phyloP scores from a whole-genome alignment of 1,139 yeast genomes.

The Geotrichum australiense region DNA sequence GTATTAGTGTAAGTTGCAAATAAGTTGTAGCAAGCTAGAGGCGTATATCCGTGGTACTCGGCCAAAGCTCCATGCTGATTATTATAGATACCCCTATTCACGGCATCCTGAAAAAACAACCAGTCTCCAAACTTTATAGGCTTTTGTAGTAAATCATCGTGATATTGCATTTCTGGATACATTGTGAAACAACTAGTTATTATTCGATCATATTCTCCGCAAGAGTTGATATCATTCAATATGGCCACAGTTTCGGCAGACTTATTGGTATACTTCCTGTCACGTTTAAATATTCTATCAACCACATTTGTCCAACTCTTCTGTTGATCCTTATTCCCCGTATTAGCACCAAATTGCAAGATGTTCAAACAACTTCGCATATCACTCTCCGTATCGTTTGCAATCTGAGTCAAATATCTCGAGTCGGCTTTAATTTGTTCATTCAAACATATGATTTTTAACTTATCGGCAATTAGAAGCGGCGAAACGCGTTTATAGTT shows the following conservation, averaged over 20 bases:
- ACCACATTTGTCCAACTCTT: slow-evolving; percentile 26
- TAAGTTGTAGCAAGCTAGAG: slow-evolving; percentile 55
- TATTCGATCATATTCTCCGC: slow-evolving; percentile 54
- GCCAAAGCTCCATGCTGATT: slow-evolving; percentile 43
- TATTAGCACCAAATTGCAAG: slow-evolving; percentile 56
- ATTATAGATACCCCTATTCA: slow-evolving; percentile 39
- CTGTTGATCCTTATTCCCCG: slow-evolving; percentile 10
- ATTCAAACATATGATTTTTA: slow-evolving; percentile 44
- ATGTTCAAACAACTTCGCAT: slow-evolving; percentile 79
- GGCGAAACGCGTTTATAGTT: slow-evolving; percentile 56
- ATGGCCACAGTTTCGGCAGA: slow-evolving; percentile 12
- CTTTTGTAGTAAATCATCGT: slow-evolving; percentile 60
- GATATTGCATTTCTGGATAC: slow-evolving; percentile 49
- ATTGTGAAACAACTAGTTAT: slow-evolving; percentile 62
- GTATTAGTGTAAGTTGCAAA: slow-evolving; percentile 55
- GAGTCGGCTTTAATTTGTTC: slow-evolving; percentile 39
- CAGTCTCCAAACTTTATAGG: slow-evolving; percentile 69
- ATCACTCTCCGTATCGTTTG: slow-evolving; percentile 73
- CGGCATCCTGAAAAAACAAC: slow-evolving; percentile 60
- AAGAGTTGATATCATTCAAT: slow-evolving; percentile 41
- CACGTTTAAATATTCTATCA: slow-evolving; percentile 30
- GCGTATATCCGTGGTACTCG: slow-evolving; percentile 51
- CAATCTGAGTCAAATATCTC: slow-evolving; percentile 47
- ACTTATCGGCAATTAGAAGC: slow-evolving; percentile 42
- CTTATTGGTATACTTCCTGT: slow-evolving; percentile 39